Evolutionary conservation across 2,329 filamentous ascomycete species (phyloP), one percentile per base, ranked within the genome.

Genomic region (Exophiala xenobiotica): DNA sequence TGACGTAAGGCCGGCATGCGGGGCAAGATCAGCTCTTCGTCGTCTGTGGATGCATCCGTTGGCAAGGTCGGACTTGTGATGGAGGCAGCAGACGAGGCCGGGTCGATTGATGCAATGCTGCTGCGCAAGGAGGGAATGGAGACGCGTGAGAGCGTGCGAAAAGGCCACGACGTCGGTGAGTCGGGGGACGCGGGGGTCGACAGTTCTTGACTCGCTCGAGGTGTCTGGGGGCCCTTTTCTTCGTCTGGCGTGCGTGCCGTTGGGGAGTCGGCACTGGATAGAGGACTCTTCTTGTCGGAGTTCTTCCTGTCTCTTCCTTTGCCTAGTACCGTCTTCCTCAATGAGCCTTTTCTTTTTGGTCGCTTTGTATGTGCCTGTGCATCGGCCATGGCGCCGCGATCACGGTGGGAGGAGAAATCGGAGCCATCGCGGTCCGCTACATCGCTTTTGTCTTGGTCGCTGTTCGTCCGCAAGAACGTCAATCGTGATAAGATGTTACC

Each of bases 291-390:
- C 68, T 70, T 49, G 73, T 79, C 63, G 4, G 61, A 61, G 3
- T 71, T 77, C 61, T 81, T 82, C 54, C 80, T 77, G 67, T 80
- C 83, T 48, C 78, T 81, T 55, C 86, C 85, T 56, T 87, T 86
- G 12, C 89, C 88, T 14, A 96, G 77, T 42, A 96, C 75, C 8
- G 88, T 89, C 70, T 96, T 96, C 53, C 91, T 81, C 67, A 96
- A 75, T 8, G 91, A 96, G 3, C 90, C 90, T 66, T 87, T 88
- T 53, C 91, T 82, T 62, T 85, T 84, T 40, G n/a, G n/a, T n/a
- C 82, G 82, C 66, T 77, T 75, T 49, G 58, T 71, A 66, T 56
- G 74, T 4, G 48, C 65, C 55, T 74, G 77, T 20, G 73, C 74
- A 29, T 67, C 71, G 22, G 70, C 70, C 70, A 79, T 69, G 61